phyloP scores from a whole-genome alignment of 2,329 filamentous ascomycete species.

The Fusarium sp. region DNA sequence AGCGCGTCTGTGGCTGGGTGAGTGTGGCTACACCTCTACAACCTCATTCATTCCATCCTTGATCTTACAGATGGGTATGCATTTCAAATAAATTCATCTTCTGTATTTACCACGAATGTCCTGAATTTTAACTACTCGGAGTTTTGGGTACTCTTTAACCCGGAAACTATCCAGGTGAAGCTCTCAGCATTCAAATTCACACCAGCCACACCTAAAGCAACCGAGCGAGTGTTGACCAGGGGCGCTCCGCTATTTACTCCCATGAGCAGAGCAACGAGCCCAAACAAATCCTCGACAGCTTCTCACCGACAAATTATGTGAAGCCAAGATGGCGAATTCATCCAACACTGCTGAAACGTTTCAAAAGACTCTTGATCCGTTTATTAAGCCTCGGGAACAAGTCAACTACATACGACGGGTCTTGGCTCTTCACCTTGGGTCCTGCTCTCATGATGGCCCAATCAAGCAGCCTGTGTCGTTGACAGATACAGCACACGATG shows the following conservation, averaged over 20 bases:
- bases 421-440: slow-evolving; percentile 63
- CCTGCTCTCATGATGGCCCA: slow-evolving; percentile 56
- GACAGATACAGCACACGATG: slow-evolving; percentile 50
- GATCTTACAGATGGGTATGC: neutral
- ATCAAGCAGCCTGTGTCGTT: slow-evolving; percentile 61
- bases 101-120: neutral
- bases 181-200: neutral
- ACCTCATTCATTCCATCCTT: neutral
- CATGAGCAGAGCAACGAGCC: slow-evolving; percentile 23
- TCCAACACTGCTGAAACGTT: slow-evolving; percentile 50
- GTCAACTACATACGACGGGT: slow-evolving; percentile 66
- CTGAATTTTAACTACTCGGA: neutral
- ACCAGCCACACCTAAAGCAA: slow-evolving; percentile 30
- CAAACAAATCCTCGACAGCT: neutral
- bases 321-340: slow-evolving; percentile 45
- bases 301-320: slow-evolving; percentile 23
- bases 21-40: slow-evolving; percentile 20
- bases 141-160: neutral
- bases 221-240: slow-evolving; percentile 16
- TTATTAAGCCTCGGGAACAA: slow-evolving; percentile 68
- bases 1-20: slow-evolving; percentile 26
- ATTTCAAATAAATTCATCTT: neutral
- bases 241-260: slow-evolving; percentile 24
- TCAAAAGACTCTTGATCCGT: slow-evolving; percentile 60
- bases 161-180: neutral